phyloP scores from a whole-genome alignment of 805 yeast genomes.

The Clavispora santaluciae region DNA sequence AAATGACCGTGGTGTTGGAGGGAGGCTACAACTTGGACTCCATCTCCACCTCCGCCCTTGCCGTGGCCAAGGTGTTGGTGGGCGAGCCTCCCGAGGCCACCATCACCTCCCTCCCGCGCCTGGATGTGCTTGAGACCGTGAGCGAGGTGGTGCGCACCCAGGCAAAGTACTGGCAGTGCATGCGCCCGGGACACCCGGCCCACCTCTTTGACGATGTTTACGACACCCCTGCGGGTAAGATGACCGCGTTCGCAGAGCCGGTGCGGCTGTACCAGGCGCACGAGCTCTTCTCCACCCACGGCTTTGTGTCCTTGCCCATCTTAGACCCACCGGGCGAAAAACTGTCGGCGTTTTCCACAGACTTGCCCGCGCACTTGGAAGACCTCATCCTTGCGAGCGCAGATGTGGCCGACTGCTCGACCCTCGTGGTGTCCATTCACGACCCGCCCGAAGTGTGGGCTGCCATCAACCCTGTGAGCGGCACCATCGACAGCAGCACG shows the following conservation, averaged over 20 bases:
- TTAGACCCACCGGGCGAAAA: constrained; percentile 25
- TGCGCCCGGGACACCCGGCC: constrained; percentile 60
- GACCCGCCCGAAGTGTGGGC: constrained; percentile 96
- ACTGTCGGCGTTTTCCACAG: constrained; percentile 27
- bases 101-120: constrained; percentile 58
- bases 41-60: constrained; percentile 83
- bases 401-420: constrained; percentile 56
- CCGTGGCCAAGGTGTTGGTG: constrained; percentile 82
- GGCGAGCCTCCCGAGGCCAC: constrained; percentile 94
- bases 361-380: constrained; percentile 47
- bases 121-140: constrained; percentile 73
- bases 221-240: constrained; percentile 33
- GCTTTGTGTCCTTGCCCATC: constrained; percentile 68
- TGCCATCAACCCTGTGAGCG: constrained; percentile 70
- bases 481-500: constrained; percentile 66
- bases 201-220: constrained; percentile 36
- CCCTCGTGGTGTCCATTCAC: constrained; percentile 69
- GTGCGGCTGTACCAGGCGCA: constrained; percentile 67
- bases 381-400: constrained; percentile 71
- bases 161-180: constrained; percentile 80
- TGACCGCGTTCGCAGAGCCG: constrained; percentile 63
- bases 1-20: constrained; percentile 82
- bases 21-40: constrained; percentile 96
- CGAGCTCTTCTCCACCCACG: constrained; percentile 48
- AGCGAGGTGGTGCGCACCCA: constrained; percentile 78